phyloP scores from a whole-genome alignment of 305 asterid genomes.

The Fraxinus floribunda region DNA sequence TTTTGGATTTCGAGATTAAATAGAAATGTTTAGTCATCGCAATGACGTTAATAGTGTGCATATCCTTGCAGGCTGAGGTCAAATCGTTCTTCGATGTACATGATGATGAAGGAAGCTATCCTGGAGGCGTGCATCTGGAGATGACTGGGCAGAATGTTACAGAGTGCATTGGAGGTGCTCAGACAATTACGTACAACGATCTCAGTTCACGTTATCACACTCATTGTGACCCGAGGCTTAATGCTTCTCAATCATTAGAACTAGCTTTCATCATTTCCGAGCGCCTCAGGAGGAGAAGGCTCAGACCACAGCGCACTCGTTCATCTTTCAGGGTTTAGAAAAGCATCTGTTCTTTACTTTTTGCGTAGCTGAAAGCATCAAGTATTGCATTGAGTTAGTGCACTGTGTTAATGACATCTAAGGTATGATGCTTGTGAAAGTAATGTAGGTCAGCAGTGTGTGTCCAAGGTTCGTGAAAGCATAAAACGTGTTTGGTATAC shows the following conservation, averaged over 20 bases:
- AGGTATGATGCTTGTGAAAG: background rate
- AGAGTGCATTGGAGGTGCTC: constrained; percentile 66
- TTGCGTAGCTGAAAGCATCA: background rate
- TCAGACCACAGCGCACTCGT: constrained; percentile 31
- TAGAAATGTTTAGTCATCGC: background rate
- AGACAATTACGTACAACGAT: constrained; percentile 56
- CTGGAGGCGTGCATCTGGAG: constrained; percentile 72
- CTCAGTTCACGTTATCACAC: constrained; percentile 65
- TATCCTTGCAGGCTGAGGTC: constrained; percentile 44
- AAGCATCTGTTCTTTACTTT: background rate
- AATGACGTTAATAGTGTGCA: background rate
- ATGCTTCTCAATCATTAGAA: constrained; percentile 64
- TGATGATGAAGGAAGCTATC: constrained; percentile 72
- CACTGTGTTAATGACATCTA: background rate
- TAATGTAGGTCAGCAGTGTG: background rate
- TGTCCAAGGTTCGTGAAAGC: background rate
- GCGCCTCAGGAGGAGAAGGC: constrained; percentile 53
- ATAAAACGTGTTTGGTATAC: background rate
- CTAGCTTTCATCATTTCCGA: constrained; percentile 60
- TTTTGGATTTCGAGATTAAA: background rate
- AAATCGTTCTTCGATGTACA: constrained; percentile 70
- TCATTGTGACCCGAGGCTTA: constrained; percentile 62
- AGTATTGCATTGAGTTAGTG: background rate
- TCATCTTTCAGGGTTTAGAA: constrained; percentile 24
- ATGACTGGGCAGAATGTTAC: constrained; percentile 77